Conservation (phyloP, 768 basidiomycete genomes). For the Pleurotus cornucopiae region DNA sequence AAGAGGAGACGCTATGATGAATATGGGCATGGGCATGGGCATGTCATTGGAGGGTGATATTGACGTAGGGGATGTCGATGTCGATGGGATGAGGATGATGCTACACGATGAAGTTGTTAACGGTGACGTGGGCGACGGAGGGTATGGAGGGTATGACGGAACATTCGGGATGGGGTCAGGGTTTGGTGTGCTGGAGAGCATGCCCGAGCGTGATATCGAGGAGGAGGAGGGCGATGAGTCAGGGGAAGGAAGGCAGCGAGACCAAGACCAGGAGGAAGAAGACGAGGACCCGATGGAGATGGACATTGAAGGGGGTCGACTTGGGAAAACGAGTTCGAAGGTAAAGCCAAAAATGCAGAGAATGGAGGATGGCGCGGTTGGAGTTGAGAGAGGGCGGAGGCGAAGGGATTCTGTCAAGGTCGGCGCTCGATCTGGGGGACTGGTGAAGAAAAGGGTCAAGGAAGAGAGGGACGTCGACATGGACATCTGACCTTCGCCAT, state of each 20-base stretch:
- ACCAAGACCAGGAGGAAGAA: background rate
- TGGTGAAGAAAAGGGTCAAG: constrained; percentile 14
- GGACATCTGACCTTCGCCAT: background rate
- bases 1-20: background rate
- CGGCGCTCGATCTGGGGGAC: background rate
- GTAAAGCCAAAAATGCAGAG: constrained; percentile 3
- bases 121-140: background rate
- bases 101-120: constrained; percentile 11
- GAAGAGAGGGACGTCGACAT: constrained; percentile 1
- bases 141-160: background rate
- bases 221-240: constrained; percentile 1
- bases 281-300: constrained; percentile 25
- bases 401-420: background rate
- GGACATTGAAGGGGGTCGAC: constrained; percentile 9
- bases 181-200: constrained; percentile 4
- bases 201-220: constrained; percentile 16
- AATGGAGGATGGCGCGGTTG: constrained; percentile 8
- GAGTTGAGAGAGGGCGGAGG: constrained; percentile 10
- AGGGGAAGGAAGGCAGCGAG: background rate
- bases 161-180: background rate
- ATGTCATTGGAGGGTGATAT: background rate
- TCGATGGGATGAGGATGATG: constrained; percentile 10
- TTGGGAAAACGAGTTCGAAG: constrained; percentile 9
- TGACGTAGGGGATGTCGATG: background rate
- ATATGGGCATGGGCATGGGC: constrained; percentile 6